These are phyloP conservation scores for Shiraia sp. DNA, from an alignment of 2,329 filamentous ascomycete species.

Conservation along the genomic window DNA sequence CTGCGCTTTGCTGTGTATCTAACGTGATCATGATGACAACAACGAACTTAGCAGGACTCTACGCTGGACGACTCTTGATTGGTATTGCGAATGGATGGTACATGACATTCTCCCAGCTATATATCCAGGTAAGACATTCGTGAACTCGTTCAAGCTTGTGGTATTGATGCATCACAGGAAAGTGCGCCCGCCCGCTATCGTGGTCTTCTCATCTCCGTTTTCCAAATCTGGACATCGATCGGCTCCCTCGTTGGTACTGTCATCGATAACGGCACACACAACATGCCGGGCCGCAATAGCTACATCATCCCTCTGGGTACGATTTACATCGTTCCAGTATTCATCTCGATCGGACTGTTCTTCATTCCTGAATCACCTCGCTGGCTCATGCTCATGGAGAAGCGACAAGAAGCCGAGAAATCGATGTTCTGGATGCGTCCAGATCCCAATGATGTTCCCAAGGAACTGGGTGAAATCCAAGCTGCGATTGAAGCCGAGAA, in stretches of 20 bases:
- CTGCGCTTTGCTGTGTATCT: conserved; percentile 53
- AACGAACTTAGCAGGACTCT: conserved; percentile 56
- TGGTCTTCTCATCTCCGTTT: conserved; percentile 54
- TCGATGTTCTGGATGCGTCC: conserved; percentile 36
- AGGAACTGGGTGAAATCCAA: conserved; percentile 32
- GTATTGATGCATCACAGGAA: conserved; percentile 35
- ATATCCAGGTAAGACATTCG: conserved; percentile 48
- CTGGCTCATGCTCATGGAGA: conserved; percentile 44
- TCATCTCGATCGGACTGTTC: conserved; percentile 49
- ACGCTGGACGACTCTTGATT: conserved; percentile 59
- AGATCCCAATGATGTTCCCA: conserved; percentile 16
- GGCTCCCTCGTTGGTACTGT: conserved; percentile 52
- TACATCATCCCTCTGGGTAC: conserved; percentile 57
- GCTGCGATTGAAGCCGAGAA: conserved; percentile 34
- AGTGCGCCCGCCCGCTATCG: conserved; percentile 55
- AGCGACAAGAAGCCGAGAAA: conserved; percentile 21
- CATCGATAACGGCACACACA: conserved; percentile 55
- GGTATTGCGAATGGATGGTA: conserved; percentile 57
- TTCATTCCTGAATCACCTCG: conserved; percentile 48
- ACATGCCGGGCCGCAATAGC: conserved; percentile 17
- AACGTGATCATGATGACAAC: conserved; percentile 60
- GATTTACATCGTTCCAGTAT: conserved; percentile 57
- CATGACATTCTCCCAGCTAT: conserved; percentile 60
- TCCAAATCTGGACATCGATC: conserved; percentile 54
- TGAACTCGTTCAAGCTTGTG: not conserved